Conservation (phyloP, 768 basidiomycete species). For the Agaricus blazei region DNA sequence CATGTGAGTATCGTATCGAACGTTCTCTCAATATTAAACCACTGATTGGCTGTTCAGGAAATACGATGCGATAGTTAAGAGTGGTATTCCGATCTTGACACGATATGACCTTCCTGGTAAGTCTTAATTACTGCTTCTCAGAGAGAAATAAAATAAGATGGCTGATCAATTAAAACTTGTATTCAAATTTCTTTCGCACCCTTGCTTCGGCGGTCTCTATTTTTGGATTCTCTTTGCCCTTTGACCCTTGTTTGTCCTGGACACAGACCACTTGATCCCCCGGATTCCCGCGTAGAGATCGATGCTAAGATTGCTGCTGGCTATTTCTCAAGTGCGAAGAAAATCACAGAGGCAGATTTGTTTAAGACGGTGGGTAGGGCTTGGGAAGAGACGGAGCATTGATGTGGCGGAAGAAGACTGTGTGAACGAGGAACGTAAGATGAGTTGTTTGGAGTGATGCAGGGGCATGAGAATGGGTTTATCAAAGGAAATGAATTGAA, state of each 20-base stretch:
- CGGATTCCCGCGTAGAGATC: slow-evolving; percentile 89
- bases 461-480: not conserved
- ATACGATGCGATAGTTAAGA: slow-evolving; percentile 89
- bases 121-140: slow-evolving; percentile 13
- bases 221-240: too few relatives aligned
- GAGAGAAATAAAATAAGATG: not conserved
- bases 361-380: slow-evolving; percentile 82
- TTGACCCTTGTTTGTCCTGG: too few relatives aligned
- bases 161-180: not conserved
- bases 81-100: slow-evolving; percentile 75
- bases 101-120: slow-evolving; percentile 85
- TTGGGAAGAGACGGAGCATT: slow-evolving; percentile 91
- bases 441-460: not conserved
- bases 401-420: slow-evolving; percentile 2
- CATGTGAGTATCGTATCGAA: slow-evolving; percentile 40
- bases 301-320: slow-evolving; percentile 95
- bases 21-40: not conserved
- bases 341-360: slow-evolving; percentile 73
- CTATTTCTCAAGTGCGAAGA: slow-evolving; percentile 81
- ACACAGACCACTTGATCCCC: slow-evolving; percentile 75
- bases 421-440: not conserved
- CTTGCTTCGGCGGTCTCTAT: too few relatives aligned
- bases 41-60: slow-evolving; percentile 46
- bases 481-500: not conserved
- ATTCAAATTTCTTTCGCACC: too few relatives aligned